phyloP scores from a whole-genome alignment of 1,284 basidiomycete species.

The Paramarasmius palmivorus region DNA sequence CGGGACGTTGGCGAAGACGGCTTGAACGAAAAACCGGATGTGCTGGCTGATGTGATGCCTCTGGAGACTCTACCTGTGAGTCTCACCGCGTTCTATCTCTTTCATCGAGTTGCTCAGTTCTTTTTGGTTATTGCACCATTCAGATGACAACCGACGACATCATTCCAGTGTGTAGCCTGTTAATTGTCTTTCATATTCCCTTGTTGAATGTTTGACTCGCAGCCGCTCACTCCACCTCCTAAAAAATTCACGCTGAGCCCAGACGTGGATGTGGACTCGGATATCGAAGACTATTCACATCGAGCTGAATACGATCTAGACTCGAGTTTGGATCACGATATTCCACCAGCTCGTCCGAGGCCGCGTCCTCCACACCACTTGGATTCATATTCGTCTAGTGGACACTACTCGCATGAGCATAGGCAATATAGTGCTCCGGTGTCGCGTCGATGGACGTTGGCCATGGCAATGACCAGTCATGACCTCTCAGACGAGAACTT shows the following conservation, averaged over 20 bases:
- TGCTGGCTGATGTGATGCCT: no score
- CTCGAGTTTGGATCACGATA: not conserved
- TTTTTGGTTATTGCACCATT: no score
- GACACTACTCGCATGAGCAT: not conserved
- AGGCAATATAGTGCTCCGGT: slow-evolving; percentile 2
- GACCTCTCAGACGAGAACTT: slow-evolving; percentile 47
- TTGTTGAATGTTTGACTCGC: not conserved
- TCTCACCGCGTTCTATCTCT: no score
- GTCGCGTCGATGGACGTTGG: slow-evolving; percentile 38
- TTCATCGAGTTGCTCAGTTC: no score
- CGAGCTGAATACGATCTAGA: slow-evolving; percentile 7
- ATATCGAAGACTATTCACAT: slow-evolving; percentile 1
- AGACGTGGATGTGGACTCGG: slow-evolving; percentile 7
- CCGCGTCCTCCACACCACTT: not conserved
- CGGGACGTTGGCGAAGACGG: no score
- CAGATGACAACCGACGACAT: not conserved
- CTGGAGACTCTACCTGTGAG: no score
- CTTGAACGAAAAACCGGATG: no score
- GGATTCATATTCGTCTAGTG: not conserved
- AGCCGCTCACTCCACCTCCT: not conserved
- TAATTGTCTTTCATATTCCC: not conserved
- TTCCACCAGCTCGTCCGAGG: not conserved
- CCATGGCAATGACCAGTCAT: slow-evolving; percentile 49
- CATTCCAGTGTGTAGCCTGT: not conserved
- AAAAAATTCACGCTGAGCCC: slow-evolving; percentile 6